Evolutionary conservation across 2,329 filamentous ascomycete genomes (phyloP).

Genomic region (Diaporthe humulicola): DNA sequence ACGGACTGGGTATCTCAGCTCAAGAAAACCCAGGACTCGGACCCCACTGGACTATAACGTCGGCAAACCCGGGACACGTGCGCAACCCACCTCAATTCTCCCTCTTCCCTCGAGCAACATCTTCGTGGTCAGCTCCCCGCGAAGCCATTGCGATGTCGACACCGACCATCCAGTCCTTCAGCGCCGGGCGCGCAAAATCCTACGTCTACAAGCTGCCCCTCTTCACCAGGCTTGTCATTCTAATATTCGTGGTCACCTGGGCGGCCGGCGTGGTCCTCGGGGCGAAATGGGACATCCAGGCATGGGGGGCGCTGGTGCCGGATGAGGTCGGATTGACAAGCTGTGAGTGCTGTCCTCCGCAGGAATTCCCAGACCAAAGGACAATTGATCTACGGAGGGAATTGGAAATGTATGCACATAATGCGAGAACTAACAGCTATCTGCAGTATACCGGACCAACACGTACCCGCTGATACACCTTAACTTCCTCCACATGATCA

Average conservation of each 20-base stretch:
- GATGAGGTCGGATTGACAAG: slow-evolving; percentile 78
- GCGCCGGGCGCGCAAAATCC: slow-evolving; percentile 79
- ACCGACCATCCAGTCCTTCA: slow-evolving; percentile 66
- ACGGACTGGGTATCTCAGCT: slow-evolving; percentile 12
- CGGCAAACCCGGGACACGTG: slow-evolving; percentile 25
- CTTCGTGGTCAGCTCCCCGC: neutral
- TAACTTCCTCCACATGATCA: slow-evolving; percentile 82
- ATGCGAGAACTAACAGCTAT: slow-evolving; percentile 13
- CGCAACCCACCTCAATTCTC: slow-evolving; percentile 1
- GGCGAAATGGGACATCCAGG: slow-evolving; percentile 76
- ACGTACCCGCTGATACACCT: slow-evolving; percentile 91
- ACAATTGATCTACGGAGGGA: neutral
- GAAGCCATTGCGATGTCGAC: slow-evolving; percentile 44
- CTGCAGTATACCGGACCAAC: slow-evolving; percentile 88
- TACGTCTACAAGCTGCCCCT: slow-evolving; percentile 89
- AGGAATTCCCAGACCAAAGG: neutral
- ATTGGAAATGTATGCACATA: slow-evolving; percentile 21
- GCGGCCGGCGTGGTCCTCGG: slow-evolving; percentile 60
- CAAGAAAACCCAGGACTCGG: neutral
- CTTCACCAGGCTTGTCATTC: slow-evolving; percentile 80
- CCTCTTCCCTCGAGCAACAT: neutral
- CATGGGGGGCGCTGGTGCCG: slow-evolving; percentile 86
- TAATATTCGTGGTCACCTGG: slow-evolving; percentile 78
- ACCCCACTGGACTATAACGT: slow-evolving; percentile 22
- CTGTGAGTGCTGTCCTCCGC: slow-evolving; percentile 66